Base-by-base conservation (phyloP, 2,329 filamentous ascomycete species). In the Phialocephala sp. region DNA sequence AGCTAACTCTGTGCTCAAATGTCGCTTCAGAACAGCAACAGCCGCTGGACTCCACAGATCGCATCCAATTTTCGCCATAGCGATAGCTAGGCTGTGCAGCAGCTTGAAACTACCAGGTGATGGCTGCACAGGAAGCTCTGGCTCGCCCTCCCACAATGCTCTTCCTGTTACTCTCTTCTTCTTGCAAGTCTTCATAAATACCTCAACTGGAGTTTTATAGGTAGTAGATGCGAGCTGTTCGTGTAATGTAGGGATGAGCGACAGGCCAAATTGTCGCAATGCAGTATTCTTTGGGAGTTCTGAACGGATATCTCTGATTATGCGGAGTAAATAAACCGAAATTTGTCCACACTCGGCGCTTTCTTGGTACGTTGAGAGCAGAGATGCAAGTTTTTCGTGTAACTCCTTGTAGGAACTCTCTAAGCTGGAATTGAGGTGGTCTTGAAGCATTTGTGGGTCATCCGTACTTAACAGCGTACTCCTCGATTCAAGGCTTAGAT, bases 41-140 rank as follows among this genome's bases (percentile, higher is more conserved):
- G 91, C 91, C 1, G 83, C 81, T 2, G 87, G 84, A 61, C 89
- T 93, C 94, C 94, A 98, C 2, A 97, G 77, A 76, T 97, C 94
- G 55, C 86, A 81, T 0, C 94, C 94, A 2, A 85, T 81, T 14
- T 83, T 80, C 3, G 85, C 85, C 92, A 97, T 96, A 5, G 84
- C 81, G 56, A 80, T 79, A 4, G 87, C 85, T 35, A 97, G 75
- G 54, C 82, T 82, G 27, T 87, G 86, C 58, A 97, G 74, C 62
- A 96, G 89, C 66, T 84, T 86, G 74, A 97, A 97, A 0, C 88
- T 81, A 22, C 84, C 83, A 0, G 92, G 89, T 0, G 92, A 94
- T 0, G 93, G 93, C 73, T 95, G 92, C 6, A 88, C 83, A 0
- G 94, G 94, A 50, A 97, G 76, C 32, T 87, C 82, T 0, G 91